Base-by-base conservation (phyloP, 768 basidiomycete genomes). In the Rhizopogon sp. region DNA sequence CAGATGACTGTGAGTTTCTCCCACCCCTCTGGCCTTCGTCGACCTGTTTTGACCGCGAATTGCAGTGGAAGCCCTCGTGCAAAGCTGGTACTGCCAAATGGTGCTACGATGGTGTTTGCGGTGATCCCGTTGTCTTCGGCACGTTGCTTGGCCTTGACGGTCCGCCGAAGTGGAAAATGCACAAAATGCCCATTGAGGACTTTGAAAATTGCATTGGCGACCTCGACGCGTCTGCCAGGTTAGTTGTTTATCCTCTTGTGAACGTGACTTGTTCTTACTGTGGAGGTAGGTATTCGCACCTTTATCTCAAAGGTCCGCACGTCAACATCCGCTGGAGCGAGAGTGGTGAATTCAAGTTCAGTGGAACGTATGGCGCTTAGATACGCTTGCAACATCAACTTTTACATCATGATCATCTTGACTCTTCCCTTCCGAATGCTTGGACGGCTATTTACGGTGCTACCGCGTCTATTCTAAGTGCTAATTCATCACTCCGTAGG, bases 261-360 rank as follows among this genome's bases (percentile, higher is more conserved):
- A n/a, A 31, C 25, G 28, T 11, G 35, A 29, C 20, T n/a, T 17
- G 25, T n/a, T 44, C 43, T 41, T 35, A 39, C 28, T 58, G 31
- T 41, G 28, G 11, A 39, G 47, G 37, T 52, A 81, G 77, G 39
- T 80, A 81, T 54, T 60, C 62, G 44, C 28, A 59, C 11, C 64
- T 81, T 25, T 67, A 61, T 14, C 66, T 81, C 53, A 74, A 69
- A 3, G 73, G 75, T 29, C 63, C 56, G 16, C 71, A 78, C 39
- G 71, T 80, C 50, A 81, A 73, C 39, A 58, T 81, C 39, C 74
- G 71, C 50, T 81, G 77, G 66, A 70, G 72, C 0, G 75, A 74
- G 7, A 69, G 74, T 14, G 78, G 79, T n/a, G 78, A 80, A 50
- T 81, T 83, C 71, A 82, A 82, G 63, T 76, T 80, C 62, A 82